These are phyloP conservation scores for Penicillium rolfsii DNA, from an alignment of 2,329 filamentous ascomycete genomes.

Conservation along the genomic window DNA sequence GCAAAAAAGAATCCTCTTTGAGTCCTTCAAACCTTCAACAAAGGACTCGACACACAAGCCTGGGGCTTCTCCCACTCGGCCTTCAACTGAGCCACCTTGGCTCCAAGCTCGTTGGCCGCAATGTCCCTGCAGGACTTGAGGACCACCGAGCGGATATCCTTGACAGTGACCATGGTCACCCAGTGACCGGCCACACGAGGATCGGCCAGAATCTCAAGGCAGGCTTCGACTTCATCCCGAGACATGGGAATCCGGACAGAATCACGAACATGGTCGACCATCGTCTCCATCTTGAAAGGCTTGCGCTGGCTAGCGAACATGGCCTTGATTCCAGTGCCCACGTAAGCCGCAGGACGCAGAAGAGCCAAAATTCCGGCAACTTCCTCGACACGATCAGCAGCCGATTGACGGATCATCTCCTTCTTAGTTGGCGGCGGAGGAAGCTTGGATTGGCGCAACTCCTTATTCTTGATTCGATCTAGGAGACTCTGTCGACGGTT, in stretches of 20 bases:
- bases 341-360: conserved; percentile 51
- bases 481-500: conserved; percentile 65
- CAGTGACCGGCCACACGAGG: conserved; percentile 54
- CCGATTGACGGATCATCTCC: conserved; percentile 64
- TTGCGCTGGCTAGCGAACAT: conserved; percentile 54
- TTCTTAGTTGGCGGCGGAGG: conserved; percentile 53
- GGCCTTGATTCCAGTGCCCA: conserved; percentile 36
- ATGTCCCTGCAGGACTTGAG: conserved; percentile 47
- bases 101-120: conserved; percentile 41
- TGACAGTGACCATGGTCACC: conserved; percentile 53
- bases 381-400: conserved; percentile 69
- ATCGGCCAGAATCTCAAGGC: conserved; percentile 52
- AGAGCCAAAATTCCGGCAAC: conserved; percentile 69
- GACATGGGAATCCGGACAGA: conserved; percentile 61
- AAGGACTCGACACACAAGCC: conserved; percentile 15
- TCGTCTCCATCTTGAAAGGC: conserved; percentile 66
- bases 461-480: conserved; percentile 75
- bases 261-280: conserved; percentile 69
- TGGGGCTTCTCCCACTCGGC: conserved; percentile 31
- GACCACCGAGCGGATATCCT: conserved; percentile 51
- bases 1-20: conserved; percentile 17
- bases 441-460: conserved; percentile 54
- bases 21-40: conserved; percentile 18
- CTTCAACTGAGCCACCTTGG: conserved; percentile 36
- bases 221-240: conserved; percentile 51